Evolutionary conservation across 495 filamentous ascomycete genomes (phyloP).

Genomic region (Hypoxylon subgilvum): DNA sequence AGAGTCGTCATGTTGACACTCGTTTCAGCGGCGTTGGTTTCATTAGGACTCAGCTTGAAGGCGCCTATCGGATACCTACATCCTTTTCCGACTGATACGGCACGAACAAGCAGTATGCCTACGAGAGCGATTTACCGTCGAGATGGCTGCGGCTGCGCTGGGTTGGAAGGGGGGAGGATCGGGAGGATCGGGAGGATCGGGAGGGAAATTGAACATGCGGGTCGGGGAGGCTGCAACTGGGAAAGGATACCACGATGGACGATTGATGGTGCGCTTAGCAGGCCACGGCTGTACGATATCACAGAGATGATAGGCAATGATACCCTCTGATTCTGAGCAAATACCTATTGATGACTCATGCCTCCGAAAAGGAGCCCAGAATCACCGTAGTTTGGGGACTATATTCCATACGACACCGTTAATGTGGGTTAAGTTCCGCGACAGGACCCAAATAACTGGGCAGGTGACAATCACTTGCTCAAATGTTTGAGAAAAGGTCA

Average conservation of each 20-base stretch:
- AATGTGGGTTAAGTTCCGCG: too few species aligned
- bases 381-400: too few species aligned
- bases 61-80: slow-evolving; percentile 18
- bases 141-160: neutral
- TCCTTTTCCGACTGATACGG: slow-evolving; percentile 10
- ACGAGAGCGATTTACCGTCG: slow-evolving; percentile 2
- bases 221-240: slow-evolving; percentile 6
- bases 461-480: slow-evolving; percentile 23
- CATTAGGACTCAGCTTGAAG: slow-evolving; percentile 29
- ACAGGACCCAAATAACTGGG: slow-evolving; percentile 8
- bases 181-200: slow-evolving; percentile 7
- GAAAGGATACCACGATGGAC: slow-evolving; percentile 35
- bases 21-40: slow-evolving; percentile 30
- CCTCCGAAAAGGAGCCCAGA: too few species aligned
- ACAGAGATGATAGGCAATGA: slow-evolving; percentile 44
- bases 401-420: too few species aligned
- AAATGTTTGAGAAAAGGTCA: slow-evolving; percentile 13
- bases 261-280: slow-evolving; percentile 30
- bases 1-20: slow-evolving; percentile 31
- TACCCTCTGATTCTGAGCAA: slow-evolving; percentile 42
- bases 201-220: slow-evolving; percentile 33
- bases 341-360: neutral
- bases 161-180: neutral
- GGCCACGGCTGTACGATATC: slow-evolving; percentile 41
- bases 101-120: neutral